These are phyloP conservation scores for Russula vinacea DNA, from an alignment of 768 basidiomycete species.

Conservation along the genomic window DNA sequence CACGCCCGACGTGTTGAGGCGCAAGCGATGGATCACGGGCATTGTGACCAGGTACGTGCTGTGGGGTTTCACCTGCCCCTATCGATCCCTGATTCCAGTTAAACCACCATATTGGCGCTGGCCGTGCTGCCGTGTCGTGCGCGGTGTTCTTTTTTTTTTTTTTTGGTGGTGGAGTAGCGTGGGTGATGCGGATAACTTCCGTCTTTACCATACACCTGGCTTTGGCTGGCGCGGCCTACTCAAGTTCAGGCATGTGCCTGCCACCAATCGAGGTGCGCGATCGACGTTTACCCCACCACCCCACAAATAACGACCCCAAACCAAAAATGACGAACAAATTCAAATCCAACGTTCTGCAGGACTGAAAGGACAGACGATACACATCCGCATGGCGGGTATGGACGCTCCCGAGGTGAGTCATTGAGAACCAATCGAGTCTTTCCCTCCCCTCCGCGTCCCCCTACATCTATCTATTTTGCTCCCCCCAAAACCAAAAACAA, in stretches of 20 bases:
- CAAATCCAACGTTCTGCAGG: constrained; percentile 40
- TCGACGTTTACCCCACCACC: not conserved
- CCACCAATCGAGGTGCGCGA: constrained; percentile 50
- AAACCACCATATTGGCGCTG: not conserved
- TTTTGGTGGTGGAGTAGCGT: constrained; percentile 47
- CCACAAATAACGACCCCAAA: not conserved
- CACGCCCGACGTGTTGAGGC: constrained; percentile 55
- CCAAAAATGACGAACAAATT: not conserved
- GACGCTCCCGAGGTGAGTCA: constrained; percentile 83
- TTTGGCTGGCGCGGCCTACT: constrained; percentile 73
- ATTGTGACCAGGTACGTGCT: constrained; percentile 67
- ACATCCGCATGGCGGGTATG: constrained; percentile 84
- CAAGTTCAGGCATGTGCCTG: constrained; percentile 64
- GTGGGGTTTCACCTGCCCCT: too few relatives aligned
- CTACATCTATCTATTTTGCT: too few relatives aligned
- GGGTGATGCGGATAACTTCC: constrained; percentile 85
- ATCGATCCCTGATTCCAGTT: not conserved
- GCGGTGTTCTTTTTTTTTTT: too few relatives aligned
- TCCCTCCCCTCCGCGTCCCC: too few relatives aligned
- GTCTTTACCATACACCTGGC: constrained; percentile 80
- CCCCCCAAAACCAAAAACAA: too few relatives aligned
- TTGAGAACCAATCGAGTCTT: too few relatives aligned
- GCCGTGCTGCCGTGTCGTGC: too few relatives aligned
- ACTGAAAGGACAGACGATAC: constrained; percentile 76
- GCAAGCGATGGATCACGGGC: constrained; percentile 70